Evolutionary conservation across 192 early-diverging fungal species (phyloP).

Genomic region (Paraglomus occultum): DNA sequence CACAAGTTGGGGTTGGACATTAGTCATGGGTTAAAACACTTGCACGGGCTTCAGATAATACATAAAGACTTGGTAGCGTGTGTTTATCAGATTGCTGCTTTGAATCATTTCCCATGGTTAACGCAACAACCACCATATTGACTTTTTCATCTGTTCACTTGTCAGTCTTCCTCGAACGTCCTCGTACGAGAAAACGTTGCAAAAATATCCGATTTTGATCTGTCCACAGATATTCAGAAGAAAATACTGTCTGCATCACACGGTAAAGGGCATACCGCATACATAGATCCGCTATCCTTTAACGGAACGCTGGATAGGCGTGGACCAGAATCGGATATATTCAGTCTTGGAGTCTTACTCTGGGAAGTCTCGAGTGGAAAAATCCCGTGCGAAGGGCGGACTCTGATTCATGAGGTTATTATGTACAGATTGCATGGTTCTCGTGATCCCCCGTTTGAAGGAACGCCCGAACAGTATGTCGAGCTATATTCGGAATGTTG

Average conservation of each 20-base stretch:
- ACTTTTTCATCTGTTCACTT: not conserved
- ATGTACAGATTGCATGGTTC: not conserved
- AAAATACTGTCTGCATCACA: not conserved
- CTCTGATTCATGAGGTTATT: too few relatives aligned
- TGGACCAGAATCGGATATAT: not conserved
- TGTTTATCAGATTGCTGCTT: too few relatives aligned
- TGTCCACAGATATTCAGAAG: not conserved
- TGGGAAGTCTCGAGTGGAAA: constrained; percentile 19
- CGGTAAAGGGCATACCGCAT: not conserved
- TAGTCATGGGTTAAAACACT: not conserved
- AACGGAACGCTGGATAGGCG: too few relatives aligned
- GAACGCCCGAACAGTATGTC: constrained; percentile 14
- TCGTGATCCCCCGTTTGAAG: not conserved
- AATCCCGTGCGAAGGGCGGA: not conserved
- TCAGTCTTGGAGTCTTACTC: constrained; percentile 16
- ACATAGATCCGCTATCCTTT: not conserved
- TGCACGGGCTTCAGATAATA: not conserved
- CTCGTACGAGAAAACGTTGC: not conserved
- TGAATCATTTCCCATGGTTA: too few relatives aligned
- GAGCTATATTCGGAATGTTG: constrained; percentile 22
- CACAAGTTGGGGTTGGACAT: not conserved
- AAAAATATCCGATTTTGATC: constrained; percentile 21
- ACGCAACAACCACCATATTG: too few relatives aligned
- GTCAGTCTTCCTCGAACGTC: not conserved
- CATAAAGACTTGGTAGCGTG: constrained; percentile 4